phyloP scores from a whole-genome alignment of 495 filamentous ascomycete genomes.

The Podospora pseudocomata region DNA sequence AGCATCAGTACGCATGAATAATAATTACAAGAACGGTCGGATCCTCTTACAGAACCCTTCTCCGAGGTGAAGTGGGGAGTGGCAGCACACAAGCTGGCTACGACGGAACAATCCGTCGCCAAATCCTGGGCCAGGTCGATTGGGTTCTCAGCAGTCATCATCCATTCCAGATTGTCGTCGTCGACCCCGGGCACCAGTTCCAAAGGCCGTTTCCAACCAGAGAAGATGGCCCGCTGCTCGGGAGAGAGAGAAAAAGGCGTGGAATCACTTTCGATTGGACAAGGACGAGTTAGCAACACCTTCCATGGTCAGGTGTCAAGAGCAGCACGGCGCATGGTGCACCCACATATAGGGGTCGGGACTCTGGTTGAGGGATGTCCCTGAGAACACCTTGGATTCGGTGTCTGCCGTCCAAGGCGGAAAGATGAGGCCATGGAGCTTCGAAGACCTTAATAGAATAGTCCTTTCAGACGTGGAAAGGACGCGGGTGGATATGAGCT shows the following conservation, averaged over 20 bases:
- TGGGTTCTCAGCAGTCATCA: conserved; percentile 53
- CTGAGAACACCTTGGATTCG: conserved; percentile 48
- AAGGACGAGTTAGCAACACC: conserved; percentile 13
- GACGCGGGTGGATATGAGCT: conserved; percentile 57
- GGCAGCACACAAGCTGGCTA: conserved; percentile 87
- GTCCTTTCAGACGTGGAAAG: conserved; percentile 71
- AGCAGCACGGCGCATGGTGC: conserved; percentile 1
- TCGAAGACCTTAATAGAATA: conserved; percentile 71
- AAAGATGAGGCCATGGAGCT: conserved; percentile 74
- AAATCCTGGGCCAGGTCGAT: conserved; percentile 90
- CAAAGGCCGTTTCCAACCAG: conserved; percentile 73
- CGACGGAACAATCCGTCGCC: conserved; percentile 92
- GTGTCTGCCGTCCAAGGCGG: conserved; percentile 73
- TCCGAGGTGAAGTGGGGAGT: conserved; percentile 44
- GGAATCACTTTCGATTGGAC: conserved; percentile 55
- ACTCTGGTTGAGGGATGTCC: conserved; percentile 31
- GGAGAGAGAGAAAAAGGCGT: conserved; percentile 65
- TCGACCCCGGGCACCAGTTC: conserved; percentile 43
- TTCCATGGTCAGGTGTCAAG: background rate
- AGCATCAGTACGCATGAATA: background rate
- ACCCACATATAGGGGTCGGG: conserved; percentile 33
- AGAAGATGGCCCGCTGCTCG: conserved; percentile 65
- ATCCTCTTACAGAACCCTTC: conserved; percentile 33
- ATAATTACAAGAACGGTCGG: background rate
- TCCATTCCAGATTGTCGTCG: conserved; percentile 30